Conservation (phyloP, 2,329 filamentous ascomycete species). For the Aureobasidium melanogenum region DNA sequence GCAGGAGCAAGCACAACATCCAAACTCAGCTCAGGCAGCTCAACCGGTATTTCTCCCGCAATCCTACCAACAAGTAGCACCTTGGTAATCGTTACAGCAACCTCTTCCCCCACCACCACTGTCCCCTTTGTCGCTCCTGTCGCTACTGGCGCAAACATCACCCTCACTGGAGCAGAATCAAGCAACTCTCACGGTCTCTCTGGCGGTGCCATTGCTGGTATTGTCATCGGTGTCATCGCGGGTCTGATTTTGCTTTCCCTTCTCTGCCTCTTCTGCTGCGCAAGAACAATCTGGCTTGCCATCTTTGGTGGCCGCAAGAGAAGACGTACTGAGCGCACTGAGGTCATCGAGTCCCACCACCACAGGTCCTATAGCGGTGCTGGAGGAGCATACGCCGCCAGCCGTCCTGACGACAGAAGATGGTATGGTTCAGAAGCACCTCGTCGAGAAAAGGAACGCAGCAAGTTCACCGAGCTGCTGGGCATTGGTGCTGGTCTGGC, state of each 20-base stretch:
- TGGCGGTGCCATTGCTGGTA: conserved; percentile 68
- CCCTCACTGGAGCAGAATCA: conserved; percentile 26
- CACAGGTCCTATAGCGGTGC: conserved; percentile 51
- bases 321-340: conserved; percentile 42
- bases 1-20: conserved; percentile 31
- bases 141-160: conserved; percentile 42
- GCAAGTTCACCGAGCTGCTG: conserved; percentile 25
- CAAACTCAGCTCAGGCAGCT: neutral
- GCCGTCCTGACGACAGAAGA: conserved; percentile 28
- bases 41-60: conserved; percentile 39
- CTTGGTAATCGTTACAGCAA: conserved; percentile 44
- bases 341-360: conserved; percentile 53
- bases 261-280: conserved; percentile 64
- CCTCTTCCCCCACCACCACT: conserved; percentile 37
- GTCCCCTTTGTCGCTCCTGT: conserved; percentile 43
- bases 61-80: conserved; percentile 44
- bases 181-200: conserved; percentile 42
- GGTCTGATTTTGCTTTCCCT: conserved; percentile 59
- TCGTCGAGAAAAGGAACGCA: conserved; percentile 26
- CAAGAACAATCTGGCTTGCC: conserved; percentile 46
- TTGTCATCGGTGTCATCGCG: conserved; percentile 64
- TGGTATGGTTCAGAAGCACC: conserved; percentile 39
- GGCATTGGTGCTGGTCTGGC: conserved; percentile 36
- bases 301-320: conserved; percentile 48
- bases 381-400: conserved; percentile 29